These are phyloP conservation scores for Tilletia walkeri DNA, from an alignment of 1,284 basidiomycete species.

Conservation along the genomic window DNA sequence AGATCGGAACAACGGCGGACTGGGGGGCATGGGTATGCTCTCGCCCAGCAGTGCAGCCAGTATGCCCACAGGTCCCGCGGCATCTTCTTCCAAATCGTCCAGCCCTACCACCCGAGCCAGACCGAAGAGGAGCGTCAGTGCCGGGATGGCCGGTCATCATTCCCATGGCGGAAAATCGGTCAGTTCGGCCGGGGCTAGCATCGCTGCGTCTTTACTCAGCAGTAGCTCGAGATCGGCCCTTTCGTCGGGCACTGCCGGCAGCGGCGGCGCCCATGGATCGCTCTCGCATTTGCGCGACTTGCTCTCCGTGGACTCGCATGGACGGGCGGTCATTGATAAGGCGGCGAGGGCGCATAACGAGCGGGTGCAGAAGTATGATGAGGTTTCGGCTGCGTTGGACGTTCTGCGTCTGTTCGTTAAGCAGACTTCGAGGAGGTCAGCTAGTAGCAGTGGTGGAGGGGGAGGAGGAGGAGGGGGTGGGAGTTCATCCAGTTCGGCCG, in stretches of 20 bases:
- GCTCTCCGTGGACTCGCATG: background rate
- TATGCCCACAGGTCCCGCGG: too few relatives aligned
- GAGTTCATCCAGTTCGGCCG: background rate
- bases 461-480: background rate
- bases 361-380: constrained; percentile 12
- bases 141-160: background rate
- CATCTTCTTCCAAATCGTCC: too few relatives aligned
- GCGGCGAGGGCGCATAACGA: background rate
- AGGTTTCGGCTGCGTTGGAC: constrained; percentile 10
- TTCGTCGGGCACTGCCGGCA: background rate
- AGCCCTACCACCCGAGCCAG: background rate
- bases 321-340: background rate
- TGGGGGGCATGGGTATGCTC: too few relatives aligned
- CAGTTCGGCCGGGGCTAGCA: background rate
- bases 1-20: too few relatives aligned
- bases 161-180: background rate
- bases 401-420: background rate
- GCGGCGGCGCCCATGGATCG: background rate
- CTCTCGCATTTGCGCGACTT: background rate
- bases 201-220: background rate
- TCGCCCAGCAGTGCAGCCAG: too few relatives aligned
- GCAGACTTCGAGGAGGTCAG: background rate
- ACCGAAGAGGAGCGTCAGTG: constrained; percentile 8
- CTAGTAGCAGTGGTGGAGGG: background rate
- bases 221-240: constrained; percentile 2